A percentile compares a stretch with the other conserved stretches of the same genome.
Evolutionary conservation across 768 basidiomycete genomes (phyloP).

Genomic region (Agrocybe praecox): DNA sequence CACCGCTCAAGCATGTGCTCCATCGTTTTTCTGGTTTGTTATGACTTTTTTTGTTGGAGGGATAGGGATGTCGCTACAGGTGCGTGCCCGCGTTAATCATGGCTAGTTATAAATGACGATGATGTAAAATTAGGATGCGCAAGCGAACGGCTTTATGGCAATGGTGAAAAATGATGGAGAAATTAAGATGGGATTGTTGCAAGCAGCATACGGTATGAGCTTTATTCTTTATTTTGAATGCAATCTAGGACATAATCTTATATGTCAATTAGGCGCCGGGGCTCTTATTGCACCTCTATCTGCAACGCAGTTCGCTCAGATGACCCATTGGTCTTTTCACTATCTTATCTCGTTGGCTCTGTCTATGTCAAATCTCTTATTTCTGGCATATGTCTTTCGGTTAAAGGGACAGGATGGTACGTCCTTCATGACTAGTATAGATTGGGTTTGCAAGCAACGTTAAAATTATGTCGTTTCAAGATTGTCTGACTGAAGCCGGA

Average conservation of each 20-base stretch:
- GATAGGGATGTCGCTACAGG: constrained; percentile 46
- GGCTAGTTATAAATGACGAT: neutral
- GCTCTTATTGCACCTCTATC: constrained; percentile 73
- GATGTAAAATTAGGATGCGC: constrained; percentile 54
- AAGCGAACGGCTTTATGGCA: constrained; percentile 70
- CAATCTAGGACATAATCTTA: no score
- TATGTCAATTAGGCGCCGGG: constrained; percentile 51
- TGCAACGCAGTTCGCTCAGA: constrained; percentile 76
- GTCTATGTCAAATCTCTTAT: constrained; percentile 55
- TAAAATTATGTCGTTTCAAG: no score
- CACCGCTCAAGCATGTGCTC: constrained; percentile 49
- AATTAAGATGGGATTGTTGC: constrained; percentile 67
- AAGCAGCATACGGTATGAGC: constrained; percentile 58
- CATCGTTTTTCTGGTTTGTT: constrained; percentile 63
- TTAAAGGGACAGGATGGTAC: constrained; percentile 70
- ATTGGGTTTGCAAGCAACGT: no score
- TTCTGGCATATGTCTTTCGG: constrained; percentile 61
- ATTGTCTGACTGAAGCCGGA: constrained; percentile 54
- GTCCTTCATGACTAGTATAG: constrained; percentile 13
- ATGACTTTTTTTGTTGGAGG: constrained; percentile 44
- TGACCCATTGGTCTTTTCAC: constrained; percentile 72
- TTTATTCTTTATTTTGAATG: constrained; percentile 8
- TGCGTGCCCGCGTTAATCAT: constrained; percentile 21
- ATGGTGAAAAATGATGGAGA: constrained; percentile 54
- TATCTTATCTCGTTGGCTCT: constrained; percentile 71